phyloP scores from a whole-genome alignment of 2,329 filamentous ascomycete genomes.

The Stylonectria norvegica region DNA sequence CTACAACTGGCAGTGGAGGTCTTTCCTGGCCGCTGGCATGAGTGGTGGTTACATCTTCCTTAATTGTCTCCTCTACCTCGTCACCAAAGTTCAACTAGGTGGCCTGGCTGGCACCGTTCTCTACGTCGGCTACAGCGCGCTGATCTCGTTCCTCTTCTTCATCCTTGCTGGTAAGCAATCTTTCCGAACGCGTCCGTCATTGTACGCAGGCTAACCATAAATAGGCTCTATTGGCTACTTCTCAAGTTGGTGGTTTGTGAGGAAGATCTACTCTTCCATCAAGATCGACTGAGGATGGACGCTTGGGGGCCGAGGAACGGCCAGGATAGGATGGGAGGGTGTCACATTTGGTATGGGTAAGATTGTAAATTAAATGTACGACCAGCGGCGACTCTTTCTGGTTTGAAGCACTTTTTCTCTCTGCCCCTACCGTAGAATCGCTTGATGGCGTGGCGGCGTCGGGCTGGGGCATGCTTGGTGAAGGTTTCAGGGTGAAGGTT shows the following conservation, averaged over 20 bases:
- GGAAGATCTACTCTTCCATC: conserved; percentile 94
- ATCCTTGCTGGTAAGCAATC: conserved; percentile 78
- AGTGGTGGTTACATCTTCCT: conserved; percentile 89
- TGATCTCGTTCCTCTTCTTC: conserved; percentile 89
- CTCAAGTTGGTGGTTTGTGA: conserved; percentile 88
- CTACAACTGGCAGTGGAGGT: conserved; percentile 98
- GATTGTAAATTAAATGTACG: conserved; percentile 33
- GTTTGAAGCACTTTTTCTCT: conserved; percentile 8
- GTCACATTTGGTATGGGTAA: conserved; percentile 17
- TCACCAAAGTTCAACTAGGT: conserved; percentile 80
- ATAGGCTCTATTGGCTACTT: conserved; percentile 93
- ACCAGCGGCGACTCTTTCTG: conserved; percentile 25
- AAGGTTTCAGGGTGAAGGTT: too few relatives aligned
- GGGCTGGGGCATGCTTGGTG: too few relatives aligned
- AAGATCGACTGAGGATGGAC: conserved; percentile 73
- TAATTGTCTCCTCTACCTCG: conserved; percentile 87
- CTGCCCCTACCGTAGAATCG: background rate
- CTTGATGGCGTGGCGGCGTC: background rate
- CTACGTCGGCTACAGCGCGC: conserved; percentile 86
- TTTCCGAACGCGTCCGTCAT: too few relatives aligned
- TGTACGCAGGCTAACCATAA: conserved; percentile 20
- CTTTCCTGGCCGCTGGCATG: conserved; percentile 87
- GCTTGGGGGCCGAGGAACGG: conserved; percentile 5
- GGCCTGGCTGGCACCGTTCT: conserved; percentile 83
- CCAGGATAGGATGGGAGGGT: conserved; percentile 13